Conservation (phyloP, 1,284 basidiomycete species). For the Ustilago esculenta region DNA sequence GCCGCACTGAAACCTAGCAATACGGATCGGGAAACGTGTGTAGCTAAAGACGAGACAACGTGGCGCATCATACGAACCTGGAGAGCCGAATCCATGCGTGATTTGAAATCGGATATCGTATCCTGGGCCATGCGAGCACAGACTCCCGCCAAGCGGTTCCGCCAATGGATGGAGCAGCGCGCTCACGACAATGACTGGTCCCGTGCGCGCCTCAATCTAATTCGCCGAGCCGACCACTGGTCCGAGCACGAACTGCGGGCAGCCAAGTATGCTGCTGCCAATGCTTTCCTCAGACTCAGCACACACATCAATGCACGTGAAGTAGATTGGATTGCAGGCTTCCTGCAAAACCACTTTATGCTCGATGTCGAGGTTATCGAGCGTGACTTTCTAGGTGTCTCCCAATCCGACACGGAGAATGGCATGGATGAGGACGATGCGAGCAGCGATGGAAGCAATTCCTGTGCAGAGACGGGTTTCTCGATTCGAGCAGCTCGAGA, state of each 20-base stretch:
- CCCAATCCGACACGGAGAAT: background rate
- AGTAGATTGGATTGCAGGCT: constrained; percentile 36
- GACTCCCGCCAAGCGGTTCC: background rate
- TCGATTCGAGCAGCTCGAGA: constrained; percentile 7
- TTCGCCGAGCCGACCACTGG: constrained; percentile 22
- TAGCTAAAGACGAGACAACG: constrained; percentile 18
- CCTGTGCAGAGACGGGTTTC: constrained; percentile 21
- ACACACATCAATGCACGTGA: constrained; percentile 19
- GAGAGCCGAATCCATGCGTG: constrained; percentile 15
- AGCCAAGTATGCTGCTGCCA: constrained; percentile 42
- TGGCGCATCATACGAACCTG: constrained; percentile 19
- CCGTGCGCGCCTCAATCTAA: background rate
- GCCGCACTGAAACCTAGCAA: background rate
- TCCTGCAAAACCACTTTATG: constrained; percentile 39
- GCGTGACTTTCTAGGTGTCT: constrained; percentile 24
- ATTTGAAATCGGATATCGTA: background rate
- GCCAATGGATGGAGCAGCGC: constrained; percentile 3
- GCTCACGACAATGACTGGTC: constrained; percentile 31
- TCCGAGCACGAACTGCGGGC: constrained; percentile 38
- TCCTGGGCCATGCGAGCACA: background rate
- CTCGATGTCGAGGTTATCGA: constrained; percentile 37
- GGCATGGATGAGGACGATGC: constrained; percentile 2
- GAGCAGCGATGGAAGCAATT: constrained; percentile 26
- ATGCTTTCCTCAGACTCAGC: constrained; percentile 38
- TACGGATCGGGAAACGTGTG: background rate